A percentile compares a stretch with the other conserved stretches of the same genome.
phyloP scores from a whole-genome alignment of 805 yeast genomes.

The Teunomyces pallodes region DNA sequence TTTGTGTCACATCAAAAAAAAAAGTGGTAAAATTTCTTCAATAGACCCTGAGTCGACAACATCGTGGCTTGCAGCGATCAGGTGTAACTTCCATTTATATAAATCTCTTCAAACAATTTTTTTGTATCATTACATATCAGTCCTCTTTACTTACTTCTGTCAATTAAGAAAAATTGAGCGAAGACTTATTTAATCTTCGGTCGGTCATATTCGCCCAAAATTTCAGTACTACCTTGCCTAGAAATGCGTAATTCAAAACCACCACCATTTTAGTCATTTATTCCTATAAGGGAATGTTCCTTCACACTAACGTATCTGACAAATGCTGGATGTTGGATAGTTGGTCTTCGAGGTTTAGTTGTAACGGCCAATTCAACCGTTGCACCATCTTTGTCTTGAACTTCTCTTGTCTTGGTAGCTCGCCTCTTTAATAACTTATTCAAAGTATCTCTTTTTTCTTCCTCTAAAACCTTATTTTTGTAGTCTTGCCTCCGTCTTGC shows the following conservation, averaged over 20 bases:
- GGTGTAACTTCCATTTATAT: not conserved
- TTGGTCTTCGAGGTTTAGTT: slow-evolving; percentile 42
- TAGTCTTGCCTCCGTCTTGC: slow-evolving; percentile 87
- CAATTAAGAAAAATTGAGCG: not conserved
- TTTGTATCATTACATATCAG: too few species aligned
- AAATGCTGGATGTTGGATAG: slow-evolving; percentile 45
- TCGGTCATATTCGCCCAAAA: not conserved
- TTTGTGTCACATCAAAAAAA: not conserved
- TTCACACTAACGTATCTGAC: slow-evolving; percentile 37
- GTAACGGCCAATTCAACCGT: slow-evolving; percentile 13
- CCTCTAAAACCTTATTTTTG: slow-evolving; percentile 78
- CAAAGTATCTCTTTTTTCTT: slow-evolving; percentile 88
- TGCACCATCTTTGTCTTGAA: slow-evolving; percentile 27
- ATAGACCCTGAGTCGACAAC: not conserved
- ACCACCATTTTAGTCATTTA: not conserved
- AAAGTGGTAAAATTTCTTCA: not conserved
- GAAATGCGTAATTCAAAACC: not conserved
- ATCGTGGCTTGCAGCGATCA: not conserved
- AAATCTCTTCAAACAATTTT: too few species aligned
- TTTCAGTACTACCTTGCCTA: not conserved
- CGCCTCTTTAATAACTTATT: slow-evolving; percentile 82
- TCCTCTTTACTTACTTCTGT: not conserved
- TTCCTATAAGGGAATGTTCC: slow-evolving; percentile 10
- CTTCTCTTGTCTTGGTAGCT: slow-evolving; percentile 65
- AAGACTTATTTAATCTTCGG: not conserved